A percentile compares a stretch with the other conserved stretches of the same genome.
Evolutionary conservation across 768 basidiomycete species (phyloP).

Genomic region (Pulveroboletus sp.): DNA sequence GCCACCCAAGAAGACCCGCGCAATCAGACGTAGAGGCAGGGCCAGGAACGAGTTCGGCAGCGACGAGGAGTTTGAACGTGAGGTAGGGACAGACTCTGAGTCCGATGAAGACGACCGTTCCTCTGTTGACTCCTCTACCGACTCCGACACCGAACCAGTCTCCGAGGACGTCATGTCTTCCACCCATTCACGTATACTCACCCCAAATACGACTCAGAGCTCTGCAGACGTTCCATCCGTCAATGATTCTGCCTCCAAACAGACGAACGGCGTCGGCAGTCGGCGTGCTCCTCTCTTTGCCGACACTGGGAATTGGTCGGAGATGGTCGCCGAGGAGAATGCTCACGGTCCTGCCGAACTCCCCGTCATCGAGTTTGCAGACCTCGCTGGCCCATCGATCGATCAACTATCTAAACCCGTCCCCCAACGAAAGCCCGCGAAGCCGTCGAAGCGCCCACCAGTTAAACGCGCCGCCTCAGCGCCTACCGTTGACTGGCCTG

Average conservation of each 20-base stretch:
- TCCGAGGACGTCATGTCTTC: constrained; percentile 58
- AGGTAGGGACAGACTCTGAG: constrained; percentile 67
- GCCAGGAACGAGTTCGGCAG: constrained; percentile 57
- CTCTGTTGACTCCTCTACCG: constrained; percentile 55
- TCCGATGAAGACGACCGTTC: constrained; percentile 57
- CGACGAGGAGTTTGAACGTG: constrained; percentile 76
- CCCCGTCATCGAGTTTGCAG: constrained; percentile 79
- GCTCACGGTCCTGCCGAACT: constrained; percentile 61
- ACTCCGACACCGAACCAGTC: constrained; percentile 68
- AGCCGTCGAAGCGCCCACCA: constrained; percentile 36
- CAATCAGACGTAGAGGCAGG: constrained; percentile 61
- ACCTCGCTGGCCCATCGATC: constrained; percentile 39
- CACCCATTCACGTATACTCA: constrained; percentile 51
- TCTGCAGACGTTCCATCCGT: constrained; percentile 40
- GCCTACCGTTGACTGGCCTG: constrained; percentile 28
- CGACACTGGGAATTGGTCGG: constrained; percentile 63
- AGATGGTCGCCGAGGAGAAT: constrained; percentile 77
- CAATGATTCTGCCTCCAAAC: constrained; percentile 22
- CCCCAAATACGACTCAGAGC: constrained; percentile 66
- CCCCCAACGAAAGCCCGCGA: constrained; percentile 41
- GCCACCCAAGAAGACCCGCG: constrained; percentile 35
- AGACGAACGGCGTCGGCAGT: constrained; percentile 28
- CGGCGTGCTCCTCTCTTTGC: constrained; percentile 50
- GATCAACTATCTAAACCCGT: constrained; percentile 32
- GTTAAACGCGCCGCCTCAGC: constrained; percentile 34